Conservation (phyloP, 495 filamentous ascomycete genomes). For the Penicillium lividum region DNA sequence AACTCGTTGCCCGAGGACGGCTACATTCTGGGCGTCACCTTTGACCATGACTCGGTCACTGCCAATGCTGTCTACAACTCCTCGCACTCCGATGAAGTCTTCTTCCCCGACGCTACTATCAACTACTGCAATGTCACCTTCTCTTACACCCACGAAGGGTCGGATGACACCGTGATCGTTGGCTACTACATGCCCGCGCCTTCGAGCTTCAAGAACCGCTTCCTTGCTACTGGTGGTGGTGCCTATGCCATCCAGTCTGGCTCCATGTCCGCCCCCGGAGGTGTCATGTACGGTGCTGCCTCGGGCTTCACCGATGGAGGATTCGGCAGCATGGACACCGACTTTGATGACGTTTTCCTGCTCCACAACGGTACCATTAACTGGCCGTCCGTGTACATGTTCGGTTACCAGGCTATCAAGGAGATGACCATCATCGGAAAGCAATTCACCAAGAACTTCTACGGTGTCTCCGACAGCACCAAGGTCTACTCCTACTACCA, state of each 20-base stretch:
- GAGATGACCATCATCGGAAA: constrained; percentile 41
- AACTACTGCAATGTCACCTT: constrained; percentile 9
- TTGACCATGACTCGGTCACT: constrained; percentile 5
- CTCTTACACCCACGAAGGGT: constrained; percentile 3
- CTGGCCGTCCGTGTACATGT: constrained; percentile 46
- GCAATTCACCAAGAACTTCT: constrained; percentile 37
- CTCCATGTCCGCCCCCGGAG: constrained; percentile 32
- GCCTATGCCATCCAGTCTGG: constrained; percentile 48
- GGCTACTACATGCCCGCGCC: constrained; percentile 34
- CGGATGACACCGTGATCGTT: constrained; percentile 1
- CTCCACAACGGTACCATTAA: constrained; percentile 45
- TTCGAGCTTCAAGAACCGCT: constrained; percentile 42
- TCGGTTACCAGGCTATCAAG: constrained; percentile 41
- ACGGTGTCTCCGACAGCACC: constrained; percentile 17
- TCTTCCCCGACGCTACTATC: constrained; percentile 7
- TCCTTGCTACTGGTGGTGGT: constrained; percentile 46
- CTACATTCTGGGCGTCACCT: constrained; percentile 7
- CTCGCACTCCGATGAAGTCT: constrained; percentile 6
- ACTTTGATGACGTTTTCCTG: constrained; percentile 36
- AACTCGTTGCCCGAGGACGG: not conserved
- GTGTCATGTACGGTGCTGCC: constrained; percentile 47
- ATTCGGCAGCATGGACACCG: constrained; percentile 44
- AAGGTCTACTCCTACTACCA: constrained; percentile 53
- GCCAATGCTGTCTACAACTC: constrained; percentile 4
- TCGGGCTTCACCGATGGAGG: constrained; percentile 49